Base-by-base conservation (phyloP, 1,284 basidiomycete species). In the Boletus sp. region DNA sequence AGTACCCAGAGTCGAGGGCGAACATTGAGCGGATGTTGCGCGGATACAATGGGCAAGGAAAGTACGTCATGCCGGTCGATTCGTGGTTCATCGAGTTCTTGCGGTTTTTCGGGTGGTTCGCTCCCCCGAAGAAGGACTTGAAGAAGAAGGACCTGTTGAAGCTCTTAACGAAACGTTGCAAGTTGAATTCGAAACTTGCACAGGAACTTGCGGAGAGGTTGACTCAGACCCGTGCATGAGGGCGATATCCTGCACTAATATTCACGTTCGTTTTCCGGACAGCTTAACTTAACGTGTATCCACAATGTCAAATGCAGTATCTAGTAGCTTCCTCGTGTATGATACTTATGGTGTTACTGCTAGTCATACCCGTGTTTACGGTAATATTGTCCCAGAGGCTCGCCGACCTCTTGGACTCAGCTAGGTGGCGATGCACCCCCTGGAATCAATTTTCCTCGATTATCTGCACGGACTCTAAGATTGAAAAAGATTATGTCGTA, bases 11-110 rank as follows among this genome's bases (percentile, higher is more conserved):
- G 39, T 73, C 71, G 5, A 64, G 42, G 16, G 61, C 29, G 51
- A 59, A 51, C 13, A 43, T 61, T 12, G 59, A 65, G 22, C 56
- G 42, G 29, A 29, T 70, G 57, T 47, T 67, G 57, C 18, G 51
- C 9, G 58, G 48, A 13, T 62, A 59, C 50, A 44, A 55, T 27
- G 61, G 64, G 2, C 45, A 53, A 31, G 57, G 55, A 9, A 61
- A 55, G 48, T 68, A 62, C 15, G 20, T 51, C 29, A 71, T 71
- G 67, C 62, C 68, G 18, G 15, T 60, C 7, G 59, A 70, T n/a
- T 58, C 60, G 24, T 70, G 66, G 67, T 60, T 71, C 55, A 37
- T 67, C 55, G 59, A 60, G 44, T 61, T 71, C 43, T 39, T 70
- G 57, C 58, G 55, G 24, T 48, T 58, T 18, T 70, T 70, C 45